phyloP scores from a whole-genome alignment of 345 rosid species.

The Melastoma malabathricum region DNA sequence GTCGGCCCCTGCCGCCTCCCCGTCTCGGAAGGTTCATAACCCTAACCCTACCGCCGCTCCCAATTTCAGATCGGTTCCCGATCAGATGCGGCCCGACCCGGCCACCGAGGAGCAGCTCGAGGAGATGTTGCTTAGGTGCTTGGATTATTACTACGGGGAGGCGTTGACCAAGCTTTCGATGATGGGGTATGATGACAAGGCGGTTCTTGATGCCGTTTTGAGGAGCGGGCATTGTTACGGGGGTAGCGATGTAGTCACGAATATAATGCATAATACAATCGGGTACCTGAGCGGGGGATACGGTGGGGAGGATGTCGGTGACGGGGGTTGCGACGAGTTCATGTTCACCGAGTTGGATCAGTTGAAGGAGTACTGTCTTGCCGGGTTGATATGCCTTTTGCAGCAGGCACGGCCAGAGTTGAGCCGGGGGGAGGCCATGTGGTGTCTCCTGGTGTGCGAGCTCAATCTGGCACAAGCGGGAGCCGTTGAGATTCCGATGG shows the following conservation, averaged over 20 bases:
- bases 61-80: too few relatives aligned
- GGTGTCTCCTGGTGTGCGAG: constrained; percentile 83
- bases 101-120: constrained; percentile 59
- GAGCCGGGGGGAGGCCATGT: constrained; percentile 92
- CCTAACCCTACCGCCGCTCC: too few relatives aligned
- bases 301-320: constrained; percentile 15
- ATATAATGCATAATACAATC: constrained; percentile 59
- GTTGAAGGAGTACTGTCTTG: constrained; percentile 65
- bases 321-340: constrained; percentile 14
- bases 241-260: constrained; percentile 72
- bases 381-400: constrained; percentile 77
- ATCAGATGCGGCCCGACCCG: too few relatives aligned
- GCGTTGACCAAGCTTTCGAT: constrained; percentile 56
- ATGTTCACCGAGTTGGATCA: constrained; percentile 59
- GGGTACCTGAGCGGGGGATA: constrained; percentile 46
- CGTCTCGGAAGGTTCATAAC: too few relatives aligned
- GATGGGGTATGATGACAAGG: constrained; percentile 62
- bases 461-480: constrained; percentile 78
- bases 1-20: too few relatives aligned
- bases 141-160: constrained; percentile 52
- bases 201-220: constrained; percentile 61
- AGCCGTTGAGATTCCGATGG: constrained; percentile 40
- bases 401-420: constrained; percentile 66
- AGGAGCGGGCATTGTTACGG: constrained; percentile 80
- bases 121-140: constrained; percentile 46